These are phyloP conservation scores for Melampsora americana DNA, from an alignment of 1,284 basidiomycete species.

Conservation along the genomic window DNA sequence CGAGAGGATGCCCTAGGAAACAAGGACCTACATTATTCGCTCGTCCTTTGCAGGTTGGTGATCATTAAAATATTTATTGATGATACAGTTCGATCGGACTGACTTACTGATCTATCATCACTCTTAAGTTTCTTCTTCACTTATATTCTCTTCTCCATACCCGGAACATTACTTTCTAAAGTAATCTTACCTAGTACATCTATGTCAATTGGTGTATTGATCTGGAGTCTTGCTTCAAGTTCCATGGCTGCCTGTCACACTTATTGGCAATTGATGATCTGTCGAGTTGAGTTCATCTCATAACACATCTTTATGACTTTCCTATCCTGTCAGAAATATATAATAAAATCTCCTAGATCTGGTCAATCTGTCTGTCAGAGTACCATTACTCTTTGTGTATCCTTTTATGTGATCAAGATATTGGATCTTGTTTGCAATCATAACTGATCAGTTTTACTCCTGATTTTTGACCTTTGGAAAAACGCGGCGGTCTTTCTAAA, in stretches of 20 bases:
- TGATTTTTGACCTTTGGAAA: no score
- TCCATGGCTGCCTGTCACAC: slow-evolving; percentile 17
- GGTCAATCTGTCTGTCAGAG: no score
- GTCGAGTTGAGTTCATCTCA: slow-evolving; percentile 20
- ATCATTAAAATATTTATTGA: no score
- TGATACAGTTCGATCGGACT: not conserved
- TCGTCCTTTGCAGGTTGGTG: slow-evolving; percentile 15
- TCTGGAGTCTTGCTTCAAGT: slow-evolving; percentile 15
- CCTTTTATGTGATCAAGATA: no score
- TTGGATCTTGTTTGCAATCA: no score
- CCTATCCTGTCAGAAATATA: no score
- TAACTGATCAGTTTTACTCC: no score
- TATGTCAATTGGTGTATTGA: slow-evolving; percentile 13
- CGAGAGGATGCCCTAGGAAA: slow-evolving; percentile 1
- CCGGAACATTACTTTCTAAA: slow-evolving; percentile 14
- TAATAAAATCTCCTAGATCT: no score
- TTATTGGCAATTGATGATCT: slow-evolving; percentile 18
- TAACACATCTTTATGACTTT: no score
- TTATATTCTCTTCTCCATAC: slow-evolving; percentile 20
- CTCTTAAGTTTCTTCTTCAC: slow-evolving; percentile 22
- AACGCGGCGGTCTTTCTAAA: not conserved
- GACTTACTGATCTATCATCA: not conserved
- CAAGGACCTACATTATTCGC: slow-evolving; percentile 3
- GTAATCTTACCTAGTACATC: slow-evolving; percentile 10
- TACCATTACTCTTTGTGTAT: no score